Evolutionary conservation across 495 filamentous ascomycete genomes (phyloP).

Genomic region (Aspergillus baeticus): DNA sequence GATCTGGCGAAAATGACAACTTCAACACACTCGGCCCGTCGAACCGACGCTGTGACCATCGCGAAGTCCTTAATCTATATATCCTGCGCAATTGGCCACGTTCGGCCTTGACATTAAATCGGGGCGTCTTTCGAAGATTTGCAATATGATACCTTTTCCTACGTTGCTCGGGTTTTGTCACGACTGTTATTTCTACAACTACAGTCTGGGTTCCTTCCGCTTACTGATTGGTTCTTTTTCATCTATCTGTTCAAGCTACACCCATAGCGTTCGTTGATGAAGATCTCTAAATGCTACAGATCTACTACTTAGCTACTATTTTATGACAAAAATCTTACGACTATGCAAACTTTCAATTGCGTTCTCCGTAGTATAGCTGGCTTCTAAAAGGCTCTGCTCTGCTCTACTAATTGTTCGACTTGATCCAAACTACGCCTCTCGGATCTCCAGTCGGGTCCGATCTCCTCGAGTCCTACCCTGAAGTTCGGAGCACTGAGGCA

Average conservation of each 20-base stretch:
- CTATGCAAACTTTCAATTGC: constrained; percentile 16
- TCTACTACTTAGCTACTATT: constrained; percentile 8
- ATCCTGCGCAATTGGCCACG: constrained; percentile 13
- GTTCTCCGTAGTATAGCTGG: too few species aligned
- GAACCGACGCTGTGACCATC: neutral
- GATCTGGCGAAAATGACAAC: neutral
- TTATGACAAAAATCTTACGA: constrained; percentile 23
- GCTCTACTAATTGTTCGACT: too few species aligned
- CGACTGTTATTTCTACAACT: constrained; percentile 28
- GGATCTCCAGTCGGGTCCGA: too few species aligned
- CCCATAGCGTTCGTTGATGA: constrained; percentile 23
- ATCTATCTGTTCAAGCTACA: constrained; percentile 19
- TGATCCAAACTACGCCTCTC: too few species aligned
- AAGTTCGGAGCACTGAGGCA: too few species aligned
- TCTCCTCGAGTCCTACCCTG: too few species aligned
- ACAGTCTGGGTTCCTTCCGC: constrained; percentile 15
- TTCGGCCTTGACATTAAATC: constrained; percentile 24
- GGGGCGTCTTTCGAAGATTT: constrained; percentile 26
- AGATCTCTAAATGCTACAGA: neutral
- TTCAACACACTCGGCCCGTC: neutral
- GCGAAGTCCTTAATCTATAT: constrained; percentile 11
- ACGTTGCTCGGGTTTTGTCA: constrained; percentile 24
- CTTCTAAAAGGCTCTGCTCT: too few species aligned
- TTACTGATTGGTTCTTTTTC: constrained; percentile 22
- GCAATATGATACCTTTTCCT: constrained; percentile 39